Evolutionary conservation across 176 grass and related monocot species (phyloP), one percentile per base, ranked within the genome.

Genomic region (Lolium multiflorum): DNA sequence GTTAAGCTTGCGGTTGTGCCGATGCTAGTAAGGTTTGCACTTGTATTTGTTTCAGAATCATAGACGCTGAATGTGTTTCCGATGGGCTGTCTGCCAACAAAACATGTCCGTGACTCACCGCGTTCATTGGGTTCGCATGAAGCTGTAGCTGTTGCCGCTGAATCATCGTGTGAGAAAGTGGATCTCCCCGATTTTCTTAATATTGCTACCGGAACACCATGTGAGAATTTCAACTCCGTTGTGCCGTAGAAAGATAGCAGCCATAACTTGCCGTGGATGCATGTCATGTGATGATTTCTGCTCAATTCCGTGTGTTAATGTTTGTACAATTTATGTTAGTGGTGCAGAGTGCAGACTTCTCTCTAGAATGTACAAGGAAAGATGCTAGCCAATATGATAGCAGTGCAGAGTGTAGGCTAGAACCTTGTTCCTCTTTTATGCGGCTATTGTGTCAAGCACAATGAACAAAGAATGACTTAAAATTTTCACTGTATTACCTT

Each of bases 81-180:
- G 63, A 90, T 90, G 69, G 89, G 89, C 14, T 52, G 13, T 52
- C 50, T 52, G 50, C 50, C 12, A 52, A 52, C 50, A 13, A 52
- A 52, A 4, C 50, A 52, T 52, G 50, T 52, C 50, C 4, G 50
- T 52, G 4, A 52, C 50, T 52, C 50, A 52, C 50, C 14, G 12
- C 14, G 13, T 52, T 16, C 50, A 52, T 52, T 52, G 50, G 50
- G 13, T 52, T 3, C 10, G 50, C 50, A 52, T 52, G 50, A 52
- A 52, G 50, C 3, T 52, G 14, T 79, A 4, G 76, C 69, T 81
- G 80, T 91, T 77, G 83, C 89, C 37, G 59, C 89, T 69, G 76
- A 91, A 91, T 91, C 92, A 91, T 76, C 77, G 73, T 87, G 84
- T 94, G 77, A 91, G 85, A 83, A 71, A 52, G 73, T 83, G 74